Base-by-base conservation (phyloP, 768 basidiomycete species). In the Leucocoprinus sp. region DNA sequence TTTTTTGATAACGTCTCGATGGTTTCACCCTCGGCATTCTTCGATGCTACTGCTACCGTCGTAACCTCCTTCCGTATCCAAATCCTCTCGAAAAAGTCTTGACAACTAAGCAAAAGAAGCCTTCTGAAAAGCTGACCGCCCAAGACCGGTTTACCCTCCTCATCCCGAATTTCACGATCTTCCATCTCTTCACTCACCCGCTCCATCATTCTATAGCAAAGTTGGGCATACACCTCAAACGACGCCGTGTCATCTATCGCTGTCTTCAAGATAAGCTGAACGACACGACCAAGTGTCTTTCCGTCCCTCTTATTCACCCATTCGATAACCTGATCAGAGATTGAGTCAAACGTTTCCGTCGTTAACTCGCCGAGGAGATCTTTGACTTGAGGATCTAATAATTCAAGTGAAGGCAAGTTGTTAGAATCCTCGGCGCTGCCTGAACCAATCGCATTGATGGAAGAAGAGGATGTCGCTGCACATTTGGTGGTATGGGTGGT, bases 241-340 rank as follows among this genome's bases (percentile, higher is more conserved):
- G 90, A 93, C 7, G 82, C 79, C 31, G 90, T 89, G 62, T 96
- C 93, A 61, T 96, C 93, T 4, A 90, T 96, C 8, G 93, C 93
- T 72, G 93, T 96, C 65, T 96, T 93, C 62, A 96, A 96, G 24
- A 97, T 87, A 43, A 96, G 82, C 48, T 84, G 80, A 64, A 95
- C 96, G 60, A 98, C 95, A 55, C 92, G 89, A 55, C 93, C 93
- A 49, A 97, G 79, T 3, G 93, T 95, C 53, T 84, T 80, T 2
- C 93, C 92, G 57, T 97, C 90, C 60, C 80, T 87, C 74, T 98
- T 91, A 75, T 97, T 95, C 23, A 92, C 93, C 90, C 91, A 97
- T 7, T 75, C 64, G 52, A 98, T 85, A 61, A 98, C 95, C 62
- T 97, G 92, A 59, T 88, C 81, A 2, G 93, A 93, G 58, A 96